A percentile compares a stretch with the other conserved stretches of the same genome.
Evolutionary conservation across 176 grass and related monocot genomes (phyloP).

Genomic region (Leersia perrieri): DNA sequence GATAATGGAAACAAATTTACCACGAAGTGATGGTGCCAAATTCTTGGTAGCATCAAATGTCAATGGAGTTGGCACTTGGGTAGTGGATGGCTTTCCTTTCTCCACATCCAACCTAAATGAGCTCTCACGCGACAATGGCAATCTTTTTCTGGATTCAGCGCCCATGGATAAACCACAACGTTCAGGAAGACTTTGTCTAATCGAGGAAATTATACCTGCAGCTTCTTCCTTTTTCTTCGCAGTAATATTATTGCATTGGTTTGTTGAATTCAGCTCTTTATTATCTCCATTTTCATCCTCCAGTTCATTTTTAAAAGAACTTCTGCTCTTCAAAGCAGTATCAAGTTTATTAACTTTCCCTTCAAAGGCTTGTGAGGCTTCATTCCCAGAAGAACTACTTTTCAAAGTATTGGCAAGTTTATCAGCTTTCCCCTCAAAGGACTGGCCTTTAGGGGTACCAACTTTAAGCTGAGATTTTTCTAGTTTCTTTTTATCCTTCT

Average conservation of each 20-base stretch:
- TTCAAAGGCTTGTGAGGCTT: constrained; percentile 28
- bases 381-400: not conserved
- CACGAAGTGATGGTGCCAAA: constrained; percentile 36
- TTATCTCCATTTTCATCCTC: constrained; percentile 40
- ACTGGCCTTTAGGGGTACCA: constrained; percentile 36
- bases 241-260: constrained; percentile 25
- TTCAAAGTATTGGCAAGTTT: constrained; percentile 17
- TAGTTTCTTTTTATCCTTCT: constrained; percentile 45
- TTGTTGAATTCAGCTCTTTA: constrained; percentile 31
- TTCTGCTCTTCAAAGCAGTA: constrained; percentile 22
- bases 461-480: constrained; percentile 42
- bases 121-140: constrained; percentile 20
- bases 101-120: constrained; percentile 38
- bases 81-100: constrained; percentile 51
- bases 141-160: constrained; percentile 40
- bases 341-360: constrained; percentile 26
- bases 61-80: constrained; percentile 25
- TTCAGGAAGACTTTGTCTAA: constrained; percentile 28
- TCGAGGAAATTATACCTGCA: constrained; percentile 14
- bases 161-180: constrained; percentile 17
- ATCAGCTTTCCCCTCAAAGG: constrained; percentile 30
- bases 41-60: constrained; percentile 37
- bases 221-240: constrained; percentile 40
- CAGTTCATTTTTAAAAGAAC: constrained; percentile 40
- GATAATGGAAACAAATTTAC: constrained; percentile 46